Percentiles rank a stretch among this genome's conserved stretches.
Conservation (phyloP, 2,329 filamentous ascomycete species). For the Xylaria multiplex region DNA sequence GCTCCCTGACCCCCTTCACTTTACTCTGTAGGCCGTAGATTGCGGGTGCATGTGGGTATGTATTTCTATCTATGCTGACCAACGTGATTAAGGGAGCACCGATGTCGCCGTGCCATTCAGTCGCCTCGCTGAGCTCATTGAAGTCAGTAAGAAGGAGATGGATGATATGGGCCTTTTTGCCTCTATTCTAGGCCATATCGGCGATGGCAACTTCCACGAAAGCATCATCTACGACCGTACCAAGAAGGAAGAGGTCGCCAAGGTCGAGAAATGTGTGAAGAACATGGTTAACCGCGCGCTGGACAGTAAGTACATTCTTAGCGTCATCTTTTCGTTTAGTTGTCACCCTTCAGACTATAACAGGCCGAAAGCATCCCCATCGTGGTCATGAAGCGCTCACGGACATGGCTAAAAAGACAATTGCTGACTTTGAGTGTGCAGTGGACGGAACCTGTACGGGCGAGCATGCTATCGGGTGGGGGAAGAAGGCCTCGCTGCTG, state of each 20-base stretch:
- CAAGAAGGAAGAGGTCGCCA: slow-evolving; percentile 74
- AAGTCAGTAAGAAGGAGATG: slow-evolving; percentile 89
- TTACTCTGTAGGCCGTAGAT: background rate
- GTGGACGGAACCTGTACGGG: slow-evolving; percentile 93
- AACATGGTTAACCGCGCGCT: slow-evolving; percentile 91
- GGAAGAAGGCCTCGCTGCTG: slow-evolving; percentile 82
- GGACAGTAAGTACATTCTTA: slow-evolving; percentile 60
- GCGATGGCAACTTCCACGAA: slow-evolving; percentile 94
- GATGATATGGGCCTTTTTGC: slow-evolving; percentile 87
- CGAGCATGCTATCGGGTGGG: slow-evolving; percentile 86
- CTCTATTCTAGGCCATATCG: slow-evolving; percentile 88
- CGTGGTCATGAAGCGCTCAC: too few species aligned
- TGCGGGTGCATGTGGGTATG: background rate
- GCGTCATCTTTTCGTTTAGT: too few species aligned
- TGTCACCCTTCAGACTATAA: too few species aligned
- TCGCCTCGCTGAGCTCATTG: slow-evolving; percentile 76
- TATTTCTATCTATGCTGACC: background rate
- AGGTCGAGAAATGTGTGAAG: slow-evolving; percentile 83
- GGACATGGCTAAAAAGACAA: too few species aligned
- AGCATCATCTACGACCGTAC: slow-evolving; percentile 86
- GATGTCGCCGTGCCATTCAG: slow-evolving; percentile 87
- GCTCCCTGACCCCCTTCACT: background rate
- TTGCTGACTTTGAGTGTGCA: too few species aligned
- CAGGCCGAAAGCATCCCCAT: too few species aligned
- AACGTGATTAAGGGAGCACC: slow-evolving; percentile 69